Base-by-base conservation (phyloP, 2,329 filamentous ascomycete genomes). In the Emericellopsis cladophorae region DNA sequence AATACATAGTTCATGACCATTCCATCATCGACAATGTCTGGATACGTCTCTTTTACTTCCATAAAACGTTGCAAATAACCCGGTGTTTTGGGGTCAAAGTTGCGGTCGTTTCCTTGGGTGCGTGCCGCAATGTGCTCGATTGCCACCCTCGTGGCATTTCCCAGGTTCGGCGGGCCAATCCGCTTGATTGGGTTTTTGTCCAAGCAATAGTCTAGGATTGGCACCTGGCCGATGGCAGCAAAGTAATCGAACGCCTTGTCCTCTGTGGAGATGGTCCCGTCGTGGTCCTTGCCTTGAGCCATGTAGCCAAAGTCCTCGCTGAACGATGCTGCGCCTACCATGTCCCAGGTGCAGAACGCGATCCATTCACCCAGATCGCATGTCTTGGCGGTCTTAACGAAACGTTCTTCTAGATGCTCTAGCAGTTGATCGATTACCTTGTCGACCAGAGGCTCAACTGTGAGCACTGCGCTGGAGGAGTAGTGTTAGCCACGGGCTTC, bases 291-390 rank as follows among this genome's bases (percentile, higher is more conserved):
- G n/a, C 45, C 54, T 5, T 55, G 47, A 15, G 62, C 50, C 31
- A 68, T 49, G 49, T 65, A 68, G 8, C 65, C 65, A 44, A 66
- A 59, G 29, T 55, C 57, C 11, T 57, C 51, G 37, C 59, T 58
- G 42, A 65, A 68, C 26, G 59, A 59, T 7, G 62, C 49, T 31
- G 57, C 52, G 31, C 62, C 60, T 43, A 67, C 54, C 9, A 66
- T 57, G 44, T 69, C 65, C 54, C 61, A 66, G 14, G 31, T 33
- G 22, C 50, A 55, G 38, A 43, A 53, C 4, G 36, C 10, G 14
- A 56, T 33, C 51, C 53, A 57, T 41, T 52, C 41, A 3, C 49
- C 52, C 23, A 49, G 43, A 16, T 49, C 44, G 33, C 44, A 49
- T 8, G 37, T 4, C 21, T 42, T 39, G 6, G 16, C 29, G 9